A percentile compares a stretch with the other conserved stretches of the same genome.
Conservation (phyloP, 257 asterid species). For the Anisodus tanguticus region DNA sequence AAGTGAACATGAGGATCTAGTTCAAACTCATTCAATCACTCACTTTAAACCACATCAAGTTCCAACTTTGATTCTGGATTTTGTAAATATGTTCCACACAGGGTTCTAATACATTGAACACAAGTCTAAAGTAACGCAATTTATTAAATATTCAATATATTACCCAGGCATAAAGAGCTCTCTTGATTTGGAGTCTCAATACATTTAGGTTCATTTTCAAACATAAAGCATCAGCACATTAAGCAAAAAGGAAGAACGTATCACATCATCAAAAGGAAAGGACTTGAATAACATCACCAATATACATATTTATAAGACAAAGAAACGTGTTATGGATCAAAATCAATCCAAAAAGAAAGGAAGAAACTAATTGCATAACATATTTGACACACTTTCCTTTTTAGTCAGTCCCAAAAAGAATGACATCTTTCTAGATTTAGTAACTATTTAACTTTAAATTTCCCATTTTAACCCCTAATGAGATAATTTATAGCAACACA, state of each 20-base stretch:
- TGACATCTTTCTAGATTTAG: too few relatives aligned
- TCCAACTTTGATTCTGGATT: constrained; percentile 2
- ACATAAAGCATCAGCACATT: not conserved
- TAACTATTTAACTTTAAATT: too few relatives aligned
- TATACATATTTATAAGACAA: not conserved
- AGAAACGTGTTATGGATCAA: not conserved
- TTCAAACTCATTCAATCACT: constrained; percentile 9
- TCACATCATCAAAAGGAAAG: not conserved
- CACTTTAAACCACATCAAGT: not conserved
- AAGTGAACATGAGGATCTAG: constrained; percentile 5
- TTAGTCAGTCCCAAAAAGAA: too few relatives aligned
- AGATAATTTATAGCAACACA: too few relatives aligned
- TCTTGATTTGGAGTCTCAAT: not conserved
- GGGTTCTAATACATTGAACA: not conserved
- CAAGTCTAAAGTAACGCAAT: not conserved
- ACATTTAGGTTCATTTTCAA: not conserved
- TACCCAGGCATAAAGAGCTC: not conserved
- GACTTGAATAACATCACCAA: not conserved
- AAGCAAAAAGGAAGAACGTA: not conserved
- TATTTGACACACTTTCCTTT: too few relatives aligned
- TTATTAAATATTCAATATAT: not conserved
- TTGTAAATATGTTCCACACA: not conserved
- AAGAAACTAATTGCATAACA: constrained; percentile 2
- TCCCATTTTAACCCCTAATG: too few relatives aligned
- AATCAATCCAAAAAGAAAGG: not conserved